Evolutionary conservation across 2,329 filamentous ascomycete species (phyloP).

Genomic region (Setomelanomma holmii): DNA sequence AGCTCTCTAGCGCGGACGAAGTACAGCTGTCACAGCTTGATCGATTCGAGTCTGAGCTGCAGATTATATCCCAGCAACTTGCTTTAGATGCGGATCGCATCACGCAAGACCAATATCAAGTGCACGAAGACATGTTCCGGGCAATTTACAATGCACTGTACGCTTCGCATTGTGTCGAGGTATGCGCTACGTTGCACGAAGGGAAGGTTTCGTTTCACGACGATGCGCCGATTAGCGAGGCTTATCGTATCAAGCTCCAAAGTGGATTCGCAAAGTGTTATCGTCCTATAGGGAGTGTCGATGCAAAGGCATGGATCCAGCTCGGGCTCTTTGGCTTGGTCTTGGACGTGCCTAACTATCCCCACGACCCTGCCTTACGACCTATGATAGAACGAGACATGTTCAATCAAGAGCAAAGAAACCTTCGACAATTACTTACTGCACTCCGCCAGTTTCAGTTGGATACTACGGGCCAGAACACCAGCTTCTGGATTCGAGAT

Average conservation of each 20-base stretch:
- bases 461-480: conserved; percentile 70
- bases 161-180: conserved; percentile 25
- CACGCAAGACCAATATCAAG: conserved; percentile 38
- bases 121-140: conserved; percentile 38
- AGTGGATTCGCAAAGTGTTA: conserved; percentile 21
- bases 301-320: conserved; percentile 71
- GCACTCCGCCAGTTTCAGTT: conserved; percentile 71
- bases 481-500: conserved; percentile 70
- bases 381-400: conserved; percentile 68
- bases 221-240: conserved; percentile 15
- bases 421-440: conserved; percentile 64
- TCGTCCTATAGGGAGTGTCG: conserved; percentile 1
- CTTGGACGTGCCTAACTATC: conserved; percentile 84
- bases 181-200: conserved; percentile 11
- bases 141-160: conserved; percentile 28
- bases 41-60: conserved; percentile 51
- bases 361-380: conserved; percentile 78
- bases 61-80: conserved; percentile 47
- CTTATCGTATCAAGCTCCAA: conserved; percentile 45
- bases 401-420: conserved; percentile 62
- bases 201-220: conserved; percentile 13
- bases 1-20: conserved; percentile 38
- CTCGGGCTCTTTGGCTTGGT: conserved; percentile 77
- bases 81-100: conserved; percentile 44
- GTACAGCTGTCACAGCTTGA: conserved; percentile 50